Conservation (phyloP, 768 basidiomycete species). For the Crucibulum laeve region DNA sequence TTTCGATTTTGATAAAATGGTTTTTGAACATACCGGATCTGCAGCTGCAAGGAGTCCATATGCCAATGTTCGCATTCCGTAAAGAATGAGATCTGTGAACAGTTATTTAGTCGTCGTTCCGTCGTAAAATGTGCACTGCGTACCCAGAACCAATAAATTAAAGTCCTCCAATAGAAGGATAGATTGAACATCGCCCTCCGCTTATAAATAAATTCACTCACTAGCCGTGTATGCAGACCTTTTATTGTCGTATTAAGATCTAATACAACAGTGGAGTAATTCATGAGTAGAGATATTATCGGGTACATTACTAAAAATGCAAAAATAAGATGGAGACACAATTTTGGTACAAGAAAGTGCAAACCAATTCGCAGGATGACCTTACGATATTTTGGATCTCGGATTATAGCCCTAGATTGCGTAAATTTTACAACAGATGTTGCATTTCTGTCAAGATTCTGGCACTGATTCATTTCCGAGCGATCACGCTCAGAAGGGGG, state of each 20-base stretch:
- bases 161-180: constrained; percentile 8
- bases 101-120: too few relatives aligned
- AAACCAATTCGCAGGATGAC: constrained; percentile 12
- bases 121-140: neutral
- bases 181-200: neutral
- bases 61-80: constrained; percentile 10
- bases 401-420: neutral
- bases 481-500: neutral
- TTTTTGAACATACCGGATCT: constrained; percentile 15
- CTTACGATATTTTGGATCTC: constrained; percentile 6
- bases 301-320: constrained; percentile 19
- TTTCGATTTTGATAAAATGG: too few relatives aligned
- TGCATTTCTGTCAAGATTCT: neutral
- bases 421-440: neutral
- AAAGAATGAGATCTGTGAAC: constrained; percentile 11
- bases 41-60: constrained; percentile 11
- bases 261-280: constrained; percentile 14
- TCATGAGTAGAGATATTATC: constrained; percentile 15
- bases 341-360: neutral
- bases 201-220: constrained; percentile 1
- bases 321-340: neutral
- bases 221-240: constrained; percentile 10
- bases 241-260: constrained; percentile 15
- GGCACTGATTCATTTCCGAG: neutral
- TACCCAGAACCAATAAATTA: constrained; percentile 12